These are phyloP conservation scores for Debaryomyces hansenii DNA, from an alignment of 805 yeast species.

Conservation along the genomic window DNA sequence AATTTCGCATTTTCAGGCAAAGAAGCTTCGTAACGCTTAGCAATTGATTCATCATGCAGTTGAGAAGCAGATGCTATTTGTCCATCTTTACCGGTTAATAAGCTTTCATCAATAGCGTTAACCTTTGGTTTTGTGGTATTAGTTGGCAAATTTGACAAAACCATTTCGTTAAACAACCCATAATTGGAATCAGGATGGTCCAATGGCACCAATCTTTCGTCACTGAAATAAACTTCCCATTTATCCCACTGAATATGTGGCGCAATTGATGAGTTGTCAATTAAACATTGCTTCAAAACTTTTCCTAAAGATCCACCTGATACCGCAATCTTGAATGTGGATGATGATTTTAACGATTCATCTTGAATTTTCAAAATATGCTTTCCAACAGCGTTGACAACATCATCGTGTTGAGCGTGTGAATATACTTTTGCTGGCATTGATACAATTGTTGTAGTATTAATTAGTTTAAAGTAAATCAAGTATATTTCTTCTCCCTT, in stretches of 20 bases:
- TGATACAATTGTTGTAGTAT: background rate
- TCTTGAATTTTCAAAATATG: slow-evolving; percentile 64
- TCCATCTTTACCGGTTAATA: slow-evolving; percentile 53
- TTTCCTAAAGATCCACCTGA: slow-evolving; percentile 91
- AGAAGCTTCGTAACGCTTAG: slow-evolving; percentile 58
- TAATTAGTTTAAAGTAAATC: background rate
- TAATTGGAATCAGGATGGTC: slow-evolving; percentile 83
- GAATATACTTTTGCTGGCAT: slow-evolving; percentile 45
- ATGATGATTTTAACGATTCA: slow-evolving; percentile 47
- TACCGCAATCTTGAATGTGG: slow-evolving; percentile 70
- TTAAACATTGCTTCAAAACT: slow-evolving; percentile 64
- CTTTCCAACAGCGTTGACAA: slow-evolving; percentile 66
- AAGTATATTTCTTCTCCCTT: too few species aligned
- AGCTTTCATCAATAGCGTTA: slow-evolving; percentile 61
- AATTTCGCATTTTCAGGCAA: slow-evolving; percentile 50
- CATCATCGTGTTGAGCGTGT: slow-evolving; percentile 54
- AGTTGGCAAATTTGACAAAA: slow-evolving; percentile 49
- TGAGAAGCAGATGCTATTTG: slow-evolving; percentile 44
- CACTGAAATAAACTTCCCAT: slow-evolving; percentile 85
- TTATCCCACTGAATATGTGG: slow-evolving; percentile 59
- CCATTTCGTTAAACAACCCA: slow-evolving; percentile 69
- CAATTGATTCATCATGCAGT: slow-evolving; percentile 50
- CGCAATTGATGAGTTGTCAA: slow-evolving; percentile 51
- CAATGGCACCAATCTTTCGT: slow-evolving; percentile 86
- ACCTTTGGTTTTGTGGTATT: slow-evolving; percentile 55